Evolutionary conservation across 2,329 filamentous ascomycete species (phyloP).

Genomic region (Aspergillus sp.): DNA sequence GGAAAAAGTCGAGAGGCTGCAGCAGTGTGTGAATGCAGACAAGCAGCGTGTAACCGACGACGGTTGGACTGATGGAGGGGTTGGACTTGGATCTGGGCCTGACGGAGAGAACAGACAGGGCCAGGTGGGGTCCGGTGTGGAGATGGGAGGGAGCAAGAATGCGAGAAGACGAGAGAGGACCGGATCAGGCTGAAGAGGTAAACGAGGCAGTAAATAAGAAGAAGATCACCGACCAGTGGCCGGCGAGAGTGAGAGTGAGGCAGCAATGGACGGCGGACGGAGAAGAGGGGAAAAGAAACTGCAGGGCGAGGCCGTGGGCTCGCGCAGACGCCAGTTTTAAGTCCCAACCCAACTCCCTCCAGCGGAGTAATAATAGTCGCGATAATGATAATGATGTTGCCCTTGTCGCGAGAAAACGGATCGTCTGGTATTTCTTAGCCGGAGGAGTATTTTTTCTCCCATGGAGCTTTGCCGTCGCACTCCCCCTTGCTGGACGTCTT

Average conservation of each 20-base stretch:
- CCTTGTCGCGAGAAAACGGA: slow-evolving; percentile 13
- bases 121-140: slow-evolving; percentile 17
- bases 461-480: not conserved
- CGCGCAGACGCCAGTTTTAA: slow-evolving; percentile 16
- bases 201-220: not conserved
- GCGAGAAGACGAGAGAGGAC: not conserved
- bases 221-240: not conserved
- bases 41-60: slow-evolving; percentile 16
- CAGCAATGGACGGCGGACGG: not conserved
- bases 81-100: slow-evolving; percentile 12
- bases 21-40: slow-evolving; percentile 12
- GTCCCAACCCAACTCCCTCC: slow-evolving; percentile 12
- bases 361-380: not conserved
- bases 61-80: slow-evolving; percentile 11
- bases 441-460: slow-evolving; percentile 2
- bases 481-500: not conserved
- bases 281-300: slow-evolving; percentile 1
- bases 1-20: slow-evolving; percentile 18
- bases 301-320: slow-evolving; percentile 10
- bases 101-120: slow-evolving; percentile 15
- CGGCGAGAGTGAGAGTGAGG: not conserved
- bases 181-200: slow-evolving; percentile 1
- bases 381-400: not conserved
- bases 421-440: not conserved
- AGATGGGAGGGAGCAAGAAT: slow-evolving; percentile 8